phyloP scores from a whole-genome alignment of 2,329 filamentous ascomycete species.

The Aspergillus sp. region DNA sequence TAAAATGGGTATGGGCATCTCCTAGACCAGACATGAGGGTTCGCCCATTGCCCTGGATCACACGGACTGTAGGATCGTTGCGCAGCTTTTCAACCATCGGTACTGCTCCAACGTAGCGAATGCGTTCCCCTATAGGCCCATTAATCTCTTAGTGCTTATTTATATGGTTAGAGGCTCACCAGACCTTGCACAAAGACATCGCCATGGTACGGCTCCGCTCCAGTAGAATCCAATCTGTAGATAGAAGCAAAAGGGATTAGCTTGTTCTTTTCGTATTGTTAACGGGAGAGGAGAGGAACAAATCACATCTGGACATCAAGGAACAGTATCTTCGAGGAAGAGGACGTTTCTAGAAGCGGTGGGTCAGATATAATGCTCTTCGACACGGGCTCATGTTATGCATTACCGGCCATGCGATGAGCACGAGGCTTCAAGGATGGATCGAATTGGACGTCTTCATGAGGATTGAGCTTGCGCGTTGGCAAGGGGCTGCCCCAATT shows the following conservation, averaged over 20 bases:
- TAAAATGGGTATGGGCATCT: conserved; percentile 44
- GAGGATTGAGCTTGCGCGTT: background rate
- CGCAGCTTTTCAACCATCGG: conserved; percentile 20
- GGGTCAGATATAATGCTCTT: background rate
- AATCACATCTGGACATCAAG: background rate
- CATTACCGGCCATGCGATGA: background rate
- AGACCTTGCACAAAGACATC: conserved; percentile 35
- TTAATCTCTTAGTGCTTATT: too few relatives aligned
- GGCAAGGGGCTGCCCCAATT: background rate
- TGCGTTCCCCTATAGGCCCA: conserved; percentile 14
- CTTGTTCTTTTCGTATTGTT: background rate
- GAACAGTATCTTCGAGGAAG: conserved; percentile 7
- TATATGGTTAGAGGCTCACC: background rate
- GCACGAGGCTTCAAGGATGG: background rate
- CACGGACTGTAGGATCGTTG: conserved; percentile 25
- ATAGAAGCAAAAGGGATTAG: conserved; percentile 7
- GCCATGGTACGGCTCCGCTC: conserved; percentile 29
- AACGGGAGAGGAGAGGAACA: background rate
- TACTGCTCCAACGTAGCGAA: conserved; percentile 27
- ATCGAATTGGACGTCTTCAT: conserved; percentile 1
- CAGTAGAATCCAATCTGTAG: conserved; percentile 35
- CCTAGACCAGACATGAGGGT: conserved; percentile 45
- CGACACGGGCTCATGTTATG: background rate
- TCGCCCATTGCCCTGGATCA: conserved; percentile 34
- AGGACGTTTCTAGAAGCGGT: background rate